A percentile compares a stretch with the other conserved stretches of the same genome.
Evolutionary conservation across 1,284 basidiomycete genomes (phyloP).

Genomic region (Tilletia setariae): DNA sequence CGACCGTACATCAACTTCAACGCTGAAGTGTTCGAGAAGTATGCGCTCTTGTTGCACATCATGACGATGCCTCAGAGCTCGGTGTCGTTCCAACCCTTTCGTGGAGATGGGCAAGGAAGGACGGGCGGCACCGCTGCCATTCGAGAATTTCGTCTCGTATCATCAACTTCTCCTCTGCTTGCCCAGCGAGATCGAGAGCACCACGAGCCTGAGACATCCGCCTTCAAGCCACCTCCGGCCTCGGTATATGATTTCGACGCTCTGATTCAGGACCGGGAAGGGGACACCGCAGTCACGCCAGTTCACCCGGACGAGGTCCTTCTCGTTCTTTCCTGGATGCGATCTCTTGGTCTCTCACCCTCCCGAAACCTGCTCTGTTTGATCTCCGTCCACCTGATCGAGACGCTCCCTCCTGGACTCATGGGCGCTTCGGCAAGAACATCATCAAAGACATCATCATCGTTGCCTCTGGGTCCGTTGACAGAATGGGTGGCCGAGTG

Average conservation of each 20-base stretch:
- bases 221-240: not conserved
- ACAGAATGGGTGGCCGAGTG: too few relatives aligned
- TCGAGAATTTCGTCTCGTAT: not conserved
- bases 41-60: not conserved
- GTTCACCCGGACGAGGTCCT: not conserved
- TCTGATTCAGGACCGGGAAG: not conserved
- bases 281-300: not conserved
- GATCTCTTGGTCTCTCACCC: not conserved
- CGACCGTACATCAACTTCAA: conserved; percentile 9
- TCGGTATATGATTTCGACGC: not conserved
- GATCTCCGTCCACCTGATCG: not conserved
- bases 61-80: not conserved
- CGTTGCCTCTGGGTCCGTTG: too few relatives aligned
- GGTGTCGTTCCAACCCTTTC: not conserved
- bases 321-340: conserved; percentile 6
- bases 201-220: too few relatives aligned
- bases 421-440: not conserved
- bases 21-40: not conserved
- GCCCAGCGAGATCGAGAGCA: not conserved
- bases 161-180: not conserved
- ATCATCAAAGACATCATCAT: too few relatives aligned
- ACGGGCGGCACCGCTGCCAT: too few relatives aligned
- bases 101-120: too few relatives aligned
- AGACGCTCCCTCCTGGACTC: conserved; percentile 1
- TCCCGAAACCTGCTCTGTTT: not conserved